Base-by-base conservation (phyloP, 73 alveolate species). In the Paramecium sonneborni region DNA sequence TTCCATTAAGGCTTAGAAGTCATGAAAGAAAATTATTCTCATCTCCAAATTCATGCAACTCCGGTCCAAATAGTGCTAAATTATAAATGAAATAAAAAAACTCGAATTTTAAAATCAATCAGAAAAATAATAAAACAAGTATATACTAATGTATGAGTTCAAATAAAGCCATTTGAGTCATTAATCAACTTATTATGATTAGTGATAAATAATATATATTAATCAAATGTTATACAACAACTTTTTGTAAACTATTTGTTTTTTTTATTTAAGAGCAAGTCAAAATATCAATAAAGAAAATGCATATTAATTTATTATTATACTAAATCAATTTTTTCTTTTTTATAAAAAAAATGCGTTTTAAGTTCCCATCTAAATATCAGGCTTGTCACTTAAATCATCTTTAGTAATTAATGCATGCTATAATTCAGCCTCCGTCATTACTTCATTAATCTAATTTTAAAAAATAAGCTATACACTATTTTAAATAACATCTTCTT, bases 131-230 rank as follows among this genome's bases (percentile, higher is more conserved):
- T 12, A 62, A 26, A 30, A 62, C 48, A 11, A 26, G 84, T 3
- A 14, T 62, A 3, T 62, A 62, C 46, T 62, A 15, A 9, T 11
- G 44, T 30, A 32, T 62, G 14, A 3, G 84, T 8, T 62, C 84
- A 62, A 11, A 62, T 26, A 62, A 62, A 62, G 84, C 26, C 18
- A 30, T 26, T 30, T 62, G 84, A 52, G 14, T 52, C 68, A 52
- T 52, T 52, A 52, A 62, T 62, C 84, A 62, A 30, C 84, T 62
- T 62, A 62, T 62, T 62, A 62, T 62, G 84, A 26, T 62, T 62
- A 62, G 39, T 62, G 39, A 52, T 48, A 15, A 48, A 48, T 48
- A n/a, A 52, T 52, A 52, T 18, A 18, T 52, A 52, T 52, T n/a
- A n/a, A 3, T 35, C 43, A 35, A 35, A 35, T 35, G 43, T 35